These are phyloP conservation scores for Neospermospora avenae DNA, from an alignment of 2,329 filamentous ascomycete species.

Conservation along the genomic window DNA sequence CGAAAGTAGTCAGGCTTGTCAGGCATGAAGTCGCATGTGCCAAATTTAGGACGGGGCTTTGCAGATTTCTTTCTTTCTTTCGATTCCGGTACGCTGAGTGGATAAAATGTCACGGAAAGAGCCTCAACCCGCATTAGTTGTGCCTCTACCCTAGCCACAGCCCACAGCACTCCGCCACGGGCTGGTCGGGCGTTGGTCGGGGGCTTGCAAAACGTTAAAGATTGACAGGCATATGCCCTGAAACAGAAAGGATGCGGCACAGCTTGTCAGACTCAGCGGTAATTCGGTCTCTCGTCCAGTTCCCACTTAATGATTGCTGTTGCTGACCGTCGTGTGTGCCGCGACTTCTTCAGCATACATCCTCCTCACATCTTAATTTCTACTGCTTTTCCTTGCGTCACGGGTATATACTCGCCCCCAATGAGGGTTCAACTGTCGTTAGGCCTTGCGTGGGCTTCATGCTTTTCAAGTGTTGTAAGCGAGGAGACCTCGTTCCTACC, in stretches of 20 bases:
- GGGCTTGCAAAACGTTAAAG: neutral
- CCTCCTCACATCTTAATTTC: neutral
- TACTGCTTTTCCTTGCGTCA: neutral
- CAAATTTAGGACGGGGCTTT: neutral
- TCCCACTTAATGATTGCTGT: neutral
- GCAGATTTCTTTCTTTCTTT: constrained; percentile 1
- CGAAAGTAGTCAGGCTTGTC: too few relatives aligned
- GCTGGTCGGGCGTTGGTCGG: neutral
- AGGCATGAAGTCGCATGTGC: neutral
- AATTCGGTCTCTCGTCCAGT: neutral
- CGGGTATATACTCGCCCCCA: neutral
- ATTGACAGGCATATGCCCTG: constrained; percentile 4
- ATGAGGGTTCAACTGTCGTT: constrained; percentile 7
- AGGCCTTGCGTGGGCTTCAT: constrained; percentile 3
- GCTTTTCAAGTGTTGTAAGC: neutral
- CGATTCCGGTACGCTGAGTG: neutral
- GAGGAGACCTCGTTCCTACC: neutral
- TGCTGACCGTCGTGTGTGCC: neutral
- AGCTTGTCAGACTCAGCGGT: neutral
- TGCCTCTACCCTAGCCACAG: neutral
- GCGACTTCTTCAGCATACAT: neutral
- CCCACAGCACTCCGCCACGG: neutral
- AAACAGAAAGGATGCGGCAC: constrained; percentile 4
- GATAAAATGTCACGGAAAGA: neutral
- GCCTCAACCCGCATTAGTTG: constrained; percentile 1